Evolutionary conservation across 2,329 filamentous ascomycete genomes (phyloP), one percentile per base, ranked within the genome.

Genomic region (Didymosphaeria variabile): DNA sequence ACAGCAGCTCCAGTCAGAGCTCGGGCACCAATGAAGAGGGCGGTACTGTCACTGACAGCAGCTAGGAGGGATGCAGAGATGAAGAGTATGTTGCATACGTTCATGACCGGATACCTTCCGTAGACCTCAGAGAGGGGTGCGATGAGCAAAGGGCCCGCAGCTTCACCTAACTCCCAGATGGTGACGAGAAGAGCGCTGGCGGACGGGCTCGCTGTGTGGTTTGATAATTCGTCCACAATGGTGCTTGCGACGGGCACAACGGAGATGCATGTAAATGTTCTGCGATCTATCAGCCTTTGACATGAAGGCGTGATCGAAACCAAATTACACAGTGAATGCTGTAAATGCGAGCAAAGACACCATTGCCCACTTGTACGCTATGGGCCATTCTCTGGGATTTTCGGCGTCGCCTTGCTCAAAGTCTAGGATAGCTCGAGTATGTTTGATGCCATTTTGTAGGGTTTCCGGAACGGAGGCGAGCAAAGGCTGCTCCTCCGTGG

Each of bases 1-100:
- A 83, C 81, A 45, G 79, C 75, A 34, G 79, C 65, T 44, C 80
- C 79, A 46, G 82, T 81, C 60, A 85, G 75, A 65, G 79, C 80
- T 42, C 82, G 67, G 0, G 79, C 76, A 9, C 73, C 72, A 53
- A 84, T 82, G 60, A 83, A 74, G 5, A 82, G 58, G 1, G 67
- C 59, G 5, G 76, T 75, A 57, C 68, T 80, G 10, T 77, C 73
- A 60, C 79, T 78, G 32, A 74, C 64, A 2, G 78, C 79, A 15
- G 79, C 77, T 12, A 82, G 62, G 12, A 80, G 59, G 12, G 78
- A 80, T 31, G 76, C 76, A 19, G 77, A 69, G 61, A 85, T 81
- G 68, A 85, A 83, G 9, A 82, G 67, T 2, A 79, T 64, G 64
- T 83, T 84, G 58, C 71, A 74, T 29, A 40, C 67, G 23, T 77